Conservation (phyloP, 495 filamentous ascomycete genomes). For the Lasiosphaeria ovina region DNA sequence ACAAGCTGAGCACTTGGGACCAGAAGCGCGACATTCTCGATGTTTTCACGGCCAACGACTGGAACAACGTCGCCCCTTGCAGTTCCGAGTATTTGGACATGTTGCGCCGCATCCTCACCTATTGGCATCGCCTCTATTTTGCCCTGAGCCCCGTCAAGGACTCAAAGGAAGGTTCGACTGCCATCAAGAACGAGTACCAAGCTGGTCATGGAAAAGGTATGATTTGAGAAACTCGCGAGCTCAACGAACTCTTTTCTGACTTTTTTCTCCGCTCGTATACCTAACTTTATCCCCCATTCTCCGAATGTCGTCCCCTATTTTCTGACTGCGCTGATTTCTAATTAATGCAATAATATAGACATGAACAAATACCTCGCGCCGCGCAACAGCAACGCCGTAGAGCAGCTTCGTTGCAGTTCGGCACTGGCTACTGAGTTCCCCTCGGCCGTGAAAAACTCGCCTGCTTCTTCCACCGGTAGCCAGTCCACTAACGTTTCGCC, state of each 20-base stretch:
- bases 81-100: background rate
- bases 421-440: background rate
- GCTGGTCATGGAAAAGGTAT: too few species aligned
- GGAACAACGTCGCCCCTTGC: constrained; percentile 3
- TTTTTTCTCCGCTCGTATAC: too few species aligned
- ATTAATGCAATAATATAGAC: background rate
- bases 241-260: too few species aligned
- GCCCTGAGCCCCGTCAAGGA: background rate
- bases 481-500: background rate
- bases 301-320: too few species aligned
- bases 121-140: constrained; percentile 10
- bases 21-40: constrained; percentile 22
- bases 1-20: constrained; percentile 27
- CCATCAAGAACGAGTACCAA: too few species aligned
- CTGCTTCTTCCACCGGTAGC: background rate
- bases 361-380: background rate
- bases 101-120: constrained; percentile 4
- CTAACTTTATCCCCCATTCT: too few species aligned
- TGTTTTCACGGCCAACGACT: constrained; percentile 17
- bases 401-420: background rate
- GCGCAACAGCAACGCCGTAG: background rate
- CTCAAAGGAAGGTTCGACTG: too few species aligned
- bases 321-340: too few species aligned
- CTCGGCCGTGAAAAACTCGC: background rate
- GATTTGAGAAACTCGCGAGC: too few species aligned